Percentiles rank a stretch among this genome's conserved stretches.
Conservation (phyloP, 139 green algal genomes). For the Parachlorella kessleri region DNA sequence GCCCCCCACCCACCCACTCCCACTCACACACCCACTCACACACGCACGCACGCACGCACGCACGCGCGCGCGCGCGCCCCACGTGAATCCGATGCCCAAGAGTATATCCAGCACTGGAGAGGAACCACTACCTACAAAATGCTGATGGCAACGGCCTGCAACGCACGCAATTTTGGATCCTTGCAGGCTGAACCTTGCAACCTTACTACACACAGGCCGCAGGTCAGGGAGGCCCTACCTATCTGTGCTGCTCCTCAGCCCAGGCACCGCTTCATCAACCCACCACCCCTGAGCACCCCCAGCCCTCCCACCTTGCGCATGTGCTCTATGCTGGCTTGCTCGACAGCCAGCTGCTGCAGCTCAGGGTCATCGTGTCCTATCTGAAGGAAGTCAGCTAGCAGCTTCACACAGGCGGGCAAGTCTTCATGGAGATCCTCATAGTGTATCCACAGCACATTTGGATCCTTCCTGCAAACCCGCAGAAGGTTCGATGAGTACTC, state of each 20-base stretch:
- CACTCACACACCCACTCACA: neutral
- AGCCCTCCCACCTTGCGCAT: constrained; percentile 26
- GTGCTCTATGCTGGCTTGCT: constrained; percentile 38
- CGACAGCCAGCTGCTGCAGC: constrained; percentile 34
- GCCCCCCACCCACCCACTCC: neutral
- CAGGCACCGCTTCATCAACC: no score
- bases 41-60: neutral
- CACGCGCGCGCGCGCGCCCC: no score
- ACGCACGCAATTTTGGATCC: no score
- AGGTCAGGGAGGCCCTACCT: no score
- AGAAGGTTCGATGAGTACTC: no score
- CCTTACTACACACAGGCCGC: no score
- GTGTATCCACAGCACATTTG: constrained; percentile 45
- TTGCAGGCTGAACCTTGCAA: no score
- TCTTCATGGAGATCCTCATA: constrained; percentile 57
- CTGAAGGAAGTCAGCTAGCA: constrained; percentile 42
- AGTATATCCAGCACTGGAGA: no score
- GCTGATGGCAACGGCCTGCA: no score
- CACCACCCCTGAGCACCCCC: neutral
- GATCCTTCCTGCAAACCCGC: constrained; percentile 20
- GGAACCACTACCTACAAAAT: no score
- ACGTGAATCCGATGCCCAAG: no score
- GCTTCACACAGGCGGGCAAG: constrained; percentile 20
- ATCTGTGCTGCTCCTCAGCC: no score
- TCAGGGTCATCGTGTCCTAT: constrained; percentile 26